Percentiles rank a stretch among this genome's conserved stretches.
Conservation (phyloP, 1,284 basidiomycete genomes). For the Malassezia yamatoensis region DNA sequence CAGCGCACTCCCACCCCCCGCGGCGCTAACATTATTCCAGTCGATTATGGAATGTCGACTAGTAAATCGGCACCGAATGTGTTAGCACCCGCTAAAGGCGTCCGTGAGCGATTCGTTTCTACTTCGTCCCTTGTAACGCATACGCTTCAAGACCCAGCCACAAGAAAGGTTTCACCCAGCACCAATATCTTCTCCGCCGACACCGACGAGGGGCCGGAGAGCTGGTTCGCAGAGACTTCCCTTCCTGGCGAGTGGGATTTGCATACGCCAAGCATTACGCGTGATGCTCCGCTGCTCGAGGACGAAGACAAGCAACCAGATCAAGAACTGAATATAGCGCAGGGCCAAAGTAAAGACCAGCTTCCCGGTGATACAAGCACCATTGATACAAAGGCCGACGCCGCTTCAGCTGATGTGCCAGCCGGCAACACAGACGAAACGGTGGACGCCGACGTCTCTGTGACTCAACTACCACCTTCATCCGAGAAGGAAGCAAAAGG, state of each 20-base stretch:
- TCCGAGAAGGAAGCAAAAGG: neutral
- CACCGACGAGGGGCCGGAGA: neutral
- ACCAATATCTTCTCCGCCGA: neutral
- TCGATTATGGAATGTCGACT: neutral
- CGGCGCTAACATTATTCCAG: neutral
- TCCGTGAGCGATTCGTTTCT: neutral
- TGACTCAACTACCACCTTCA: neutral
- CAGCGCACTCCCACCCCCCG: neutral
- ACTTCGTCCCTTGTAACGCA: neutral
- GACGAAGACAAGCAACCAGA: neutral
- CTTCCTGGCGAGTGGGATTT: neutral
- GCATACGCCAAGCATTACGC: neutral
- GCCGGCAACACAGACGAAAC: neutral
- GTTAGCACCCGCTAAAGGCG: neutral
- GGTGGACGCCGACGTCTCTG: neutral
- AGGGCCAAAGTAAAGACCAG: too few species aligned
- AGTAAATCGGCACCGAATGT: neutral
- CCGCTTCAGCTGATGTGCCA: neutral
- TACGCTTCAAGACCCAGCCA: neutral
- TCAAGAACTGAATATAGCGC: too few species aligned
- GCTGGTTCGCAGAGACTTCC: conserved; percentile 5
- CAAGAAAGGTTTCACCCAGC: neutral
- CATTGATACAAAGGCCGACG: neutral
- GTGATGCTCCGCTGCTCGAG: neutral
- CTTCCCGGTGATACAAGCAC: too few species aligned